Evolutionary conservation across 306 rosid species (phyloP).

Genomic region (Fragaria vesca): DNA sequence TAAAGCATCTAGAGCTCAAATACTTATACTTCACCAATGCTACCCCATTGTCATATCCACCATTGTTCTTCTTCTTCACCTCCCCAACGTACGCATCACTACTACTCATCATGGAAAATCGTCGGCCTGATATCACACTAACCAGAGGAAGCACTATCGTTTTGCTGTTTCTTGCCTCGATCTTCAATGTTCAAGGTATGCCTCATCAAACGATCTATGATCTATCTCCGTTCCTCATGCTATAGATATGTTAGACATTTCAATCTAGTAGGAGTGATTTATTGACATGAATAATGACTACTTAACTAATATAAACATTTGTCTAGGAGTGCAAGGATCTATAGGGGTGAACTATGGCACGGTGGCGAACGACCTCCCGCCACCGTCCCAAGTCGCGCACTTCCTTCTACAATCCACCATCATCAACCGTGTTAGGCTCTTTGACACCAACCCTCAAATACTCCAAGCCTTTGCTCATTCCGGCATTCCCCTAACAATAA

Average conservation of each 20-base stretch:
- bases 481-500: constrained; percentile 50
- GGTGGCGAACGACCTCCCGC: constrained; percentile 64
- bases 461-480: constrained; percentile 55
- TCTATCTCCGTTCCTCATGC: neutral
- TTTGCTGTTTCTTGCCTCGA: constrained; percentile 35
- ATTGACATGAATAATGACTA: neutral
- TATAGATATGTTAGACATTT: neutral
- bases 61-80: constrained; percentile 4
- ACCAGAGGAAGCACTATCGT: constrained; percentile 6
- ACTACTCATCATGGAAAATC: constrained; percentile 33
- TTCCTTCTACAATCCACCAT: constrained; percentile 56
- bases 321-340: constrained; percentile 39
- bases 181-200: constrained; percentile 36
- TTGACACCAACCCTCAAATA: constrained; percentile 51
- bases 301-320: neutral
- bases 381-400: constrained; percentile 50
- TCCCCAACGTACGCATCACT: neutral
- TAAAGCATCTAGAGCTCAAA: constrained; percentile 51
- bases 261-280: neutral
- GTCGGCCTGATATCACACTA: constrained; percentile 15
- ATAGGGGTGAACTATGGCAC: constrained; percentile 84
- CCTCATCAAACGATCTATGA: neutral
- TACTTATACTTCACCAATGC: constrained; percentile 40
- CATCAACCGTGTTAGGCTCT: constrained; percentile 52
- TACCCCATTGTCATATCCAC: neutral